Evolutionary conservation across 1,139 yeast species (phyloP).

Genomic region (Candida smagusa): DNA sequence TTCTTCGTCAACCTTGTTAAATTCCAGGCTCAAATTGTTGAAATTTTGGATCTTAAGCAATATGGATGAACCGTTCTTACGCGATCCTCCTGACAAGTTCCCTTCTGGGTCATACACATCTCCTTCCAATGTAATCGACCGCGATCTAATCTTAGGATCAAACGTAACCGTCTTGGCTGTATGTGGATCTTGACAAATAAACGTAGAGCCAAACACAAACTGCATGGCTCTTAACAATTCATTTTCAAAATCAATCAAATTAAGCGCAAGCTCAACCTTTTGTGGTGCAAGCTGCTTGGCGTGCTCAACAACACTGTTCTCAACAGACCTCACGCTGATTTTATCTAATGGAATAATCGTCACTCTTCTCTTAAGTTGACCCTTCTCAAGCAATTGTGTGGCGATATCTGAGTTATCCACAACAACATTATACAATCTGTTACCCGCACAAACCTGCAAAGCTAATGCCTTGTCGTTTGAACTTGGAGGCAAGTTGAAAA

Average conservation of each 20-base stretch:
- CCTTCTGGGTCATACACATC: slow-evolving; percentile 97
- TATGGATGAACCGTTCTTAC: slow-evolving; percentile 56
- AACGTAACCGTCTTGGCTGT: slow-evolving; percentile 88
- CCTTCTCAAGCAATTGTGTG: slow-evolving; percentile 72
- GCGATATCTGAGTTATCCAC: slow-evolving; percentile 89
- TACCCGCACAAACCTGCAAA: slow-evolving; percentile 92
- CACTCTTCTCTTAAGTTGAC: slow-evolving; percentile 75
- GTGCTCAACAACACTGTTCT: slow-evolving; percentile 39
- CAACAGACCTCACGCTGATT: slow-evolving; percentile 57
- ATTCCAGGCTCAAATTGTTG: slow-evolving; percentile 46
- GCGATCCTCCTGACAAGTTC: slow-evolving; percentile 92
- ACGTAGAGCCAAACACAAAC: slow-evolving; percentile 83
- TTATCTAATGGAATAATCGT: slow-evolving; percentile 92
- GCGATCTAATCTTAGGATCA: slow-evolving; percentile 72
- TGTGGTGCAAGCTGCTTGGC: slow-evolving; percentile 78
- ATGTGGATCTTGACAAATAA: slow-evolving; percentile 82
- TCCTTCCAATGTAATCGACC: slow-evolving; percentile 92
- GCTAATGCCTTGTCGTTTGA: slow-evolving; percentile 73
- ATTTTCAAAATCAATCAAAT: slow-evolving; percentile 69
- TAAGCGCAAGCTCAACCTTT: slow-evolving; percentile 82
- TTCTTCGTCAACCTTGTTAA: slow-evolving; percentile 37
- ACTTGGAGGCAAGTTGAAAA: slow-evolving; percentile 61
- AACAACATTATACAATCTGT: slow-evolving; percentile 81
- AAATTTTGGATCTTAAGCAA: slow-evolving; percentile 67
- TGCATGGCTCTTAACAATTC: slow-evolving; percentile 83